Evolutionary conservation across 495 filamentous ascomycete genomes (phyloP).

Genomic region (Beverwykella pulmonaria): DNA sequence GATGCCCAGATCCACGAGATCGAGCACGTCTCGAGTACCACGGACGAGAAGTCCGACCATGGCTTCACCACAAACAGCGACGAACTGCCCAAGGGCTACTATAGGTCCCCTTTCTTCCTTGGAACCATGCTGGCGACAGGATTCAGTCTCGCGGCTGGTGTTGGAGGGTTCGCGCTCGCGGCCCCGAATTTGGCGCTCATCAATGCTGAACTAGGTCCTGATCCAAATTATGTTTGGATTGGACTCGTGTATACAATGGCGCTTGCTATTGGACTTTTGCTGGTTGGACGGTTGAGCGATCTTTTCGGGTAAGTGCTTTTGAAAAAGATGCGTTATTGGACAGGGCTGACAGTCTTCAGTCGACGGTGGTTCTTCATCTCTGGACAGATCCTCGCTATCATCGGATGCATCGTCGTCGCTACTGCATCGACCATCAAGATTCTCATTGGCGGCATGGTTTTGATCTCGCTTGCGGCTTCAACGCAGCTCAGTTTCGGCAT

Average conservation of each 20-base stretch:
- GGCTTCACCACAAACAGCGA: not conserved
- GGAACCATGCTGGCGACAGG: not conserved
- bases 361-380: constrained; percentile 40
- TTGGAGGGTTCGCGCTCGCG: not conserved
- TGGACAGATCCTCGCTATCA: constrained; percentile 29
- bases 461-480: constrained; percentile 22
- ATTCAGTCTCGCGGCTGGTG: not conserved
- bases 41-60: not conserved
- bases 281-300: constrained; percentile 21
- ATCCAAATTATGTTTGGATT: constrained; percentile 7
- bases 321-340: not conserved
- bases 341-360: constrained; percentile 2
- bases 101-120: not conserved
- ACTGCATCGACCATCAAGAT: constrained; percentile 35
- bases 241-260: not conserved
- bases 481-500: constrained; percentile 22
- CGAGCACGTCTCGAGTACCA: not conserved
- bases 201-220: not conserved
- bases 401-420: constrained; percentile 40
- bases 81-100: not conserved
- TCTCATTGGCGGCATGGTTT: constrained; percentile 31
- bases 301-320: constrained; percentile 11
- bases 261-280: constrained; percentile 1
- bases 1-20: not conserved
- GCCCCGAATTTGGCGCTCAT: not conserved